Evolutionary conservation across 768 basidiomycete genomes (phyloP), one percentile per base, ranked within the genome.

Genomic region (Russula foetens): DNA sequence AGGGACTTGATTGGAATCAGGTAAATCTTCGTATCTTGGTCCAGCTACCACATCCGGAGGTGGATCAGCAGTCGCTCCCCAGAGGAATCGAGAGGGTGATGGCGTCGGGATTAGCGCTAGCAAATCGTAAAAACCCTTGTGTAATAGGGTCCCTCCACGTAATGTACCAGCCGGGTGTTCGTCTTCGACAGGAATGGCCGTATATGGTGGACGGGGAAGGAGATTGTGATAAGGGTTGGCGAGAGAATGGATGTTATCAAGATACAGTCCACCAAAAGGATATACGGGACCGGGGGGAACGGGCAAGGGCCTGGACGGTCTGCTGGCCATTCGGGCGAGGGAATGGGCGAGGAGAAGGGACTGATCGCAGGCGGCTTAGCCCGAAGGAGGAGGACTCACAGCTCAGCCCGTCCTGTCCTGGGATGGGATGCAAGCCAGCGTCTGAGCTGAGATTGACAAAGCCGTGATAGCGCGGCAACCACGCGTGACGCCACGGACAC

Each of bases 81-180:
- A 85, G 50, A 84, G 75, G 60, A 87, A 75, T 44, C 85, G 79
- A 53, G 86, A 87, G 19, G 87, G 82, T 48, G 84, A 73, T 24
- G 77, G 85, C 3, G 76, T 72, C 44, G 85, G 86, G 64, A 90
- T 88, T 76, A 90, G 80, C 26, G 89, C 79, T 39, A 91, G 77
- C 31, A 92, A 79, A 76, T 91, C 88, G 73, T 90, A 92, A 77
- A 92, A 92, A n/a, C 90, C 92, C 65, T 90, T 87, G 80, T 93
- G 90, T 41, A 92, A 75, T 54, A 92, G 75, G 7, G 88, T 88
- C 28, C 86, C 88, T 15, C 79, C 80, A 55, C 83, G 83, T 64
- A 86, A 73, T 59, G 80, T 76, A 33, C 77, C 77, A n/a, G 75
- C 67, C 35, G 75, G 73, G 58, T 76, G 75, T 67, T 81, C 74